Conservation (phyloP, 495 filamentous ascomycete species). For the Penicillium verhagenii region DNA sequence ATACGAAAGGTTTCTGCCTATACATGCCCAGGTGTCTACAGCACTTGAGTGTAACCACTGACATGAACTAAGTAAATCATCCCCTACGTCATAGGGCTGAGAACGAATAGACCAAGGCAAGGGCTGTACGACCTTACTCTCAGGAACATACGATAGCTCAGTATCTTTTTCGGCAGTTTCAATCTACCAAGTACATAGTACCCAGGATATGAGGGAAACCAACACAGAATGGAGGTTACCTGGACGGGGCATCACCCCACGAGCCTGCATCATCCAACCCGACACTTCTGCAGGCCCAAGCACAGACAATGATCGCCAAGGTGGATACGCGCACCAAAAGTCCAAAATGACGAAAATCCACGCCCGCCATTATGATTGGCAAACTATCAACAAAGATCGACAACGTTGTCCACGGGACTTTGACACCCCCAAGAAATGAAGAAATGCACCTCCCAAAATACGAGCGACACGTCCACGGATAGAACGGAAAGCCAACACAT, state of each 20-base stretch:
- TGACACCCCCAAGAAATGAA: background rate
- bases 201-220: no score
- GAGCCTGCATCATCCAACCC: background rate
- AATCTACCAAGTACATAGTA: no score
- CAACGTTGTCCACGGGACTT: background rate
- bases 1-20: no score
- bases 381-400: background rate
- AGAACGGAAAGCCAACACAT: background rate
- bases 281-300: background rate
- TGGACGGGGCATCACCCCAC: background rate
- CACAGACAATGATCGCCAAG: background rate
- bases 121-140: constrained; percentile 4
- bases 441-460: background rate
- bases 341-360: background rate
- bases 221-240: background rate
- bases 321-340: background rate
- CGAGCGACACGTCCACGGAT: background rate
- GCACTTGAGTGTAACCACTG: no score
- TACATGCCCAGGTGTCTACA: no score
- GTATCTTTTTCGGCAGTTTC: background rate
- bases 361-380: background rate
- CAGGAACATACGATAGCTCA: background rate
- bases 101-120: background rate
- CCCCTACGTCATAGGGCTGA: constrained; percentile 32
- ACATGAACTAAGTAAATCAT: background rate